These are phyloP conservation scores for Melanopsichium pennsylvanicum DNA, from an alignment of 1,284 basidiomycete genomes.

Conservation along the genomic window DNA sequence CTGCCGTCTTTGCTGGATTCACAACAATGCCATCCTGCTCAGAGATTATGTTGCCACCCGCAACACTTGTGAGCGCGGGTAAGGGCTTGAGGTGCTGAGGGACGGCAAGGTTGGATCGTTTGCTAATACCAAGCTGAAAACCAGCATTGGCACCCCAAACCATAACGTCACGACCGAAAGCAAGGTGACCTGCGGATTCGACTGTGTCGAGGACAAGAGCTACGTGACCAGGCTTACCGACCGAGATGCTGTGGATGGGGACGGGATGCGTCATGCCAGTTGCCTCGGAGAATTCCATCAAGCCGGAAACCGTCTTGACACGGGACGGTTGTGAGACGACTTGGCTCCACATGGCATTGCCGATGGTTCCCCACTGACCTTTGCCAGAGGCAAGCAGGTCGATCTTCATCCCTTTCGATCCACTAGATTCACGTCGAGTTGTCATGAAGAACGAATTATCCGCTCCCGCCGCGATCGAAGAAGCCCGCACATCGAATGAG, in stretches of 20 bases:
- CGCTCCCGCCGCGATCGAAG: conserved; percentile 53
- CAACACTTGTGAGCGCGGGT: conserved; percentile 59
- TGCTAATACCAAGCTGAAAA: conserved; percentile 75
- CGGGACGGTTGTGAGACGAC: conserved; percentile 77
- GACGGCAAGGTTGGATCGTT: conserved; percentile 76
- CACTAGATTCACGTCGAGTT: conserved; percentile 15
- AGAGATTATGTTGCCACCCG: conserved; percentile 19
- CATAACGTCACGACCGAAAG: conserved; percentile 70
- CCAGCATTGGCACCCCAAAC: conserved; percentile 68
- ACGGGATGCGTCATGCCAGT: conserved; percentile 71
- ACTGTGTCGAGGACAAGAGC: conserved; percentile 61
- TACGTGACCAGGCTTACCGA: conserved; percentile 74
- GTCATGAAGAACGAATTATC: conserved; percentile 61
- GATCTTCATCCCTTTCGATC: conserved; percentile 29
- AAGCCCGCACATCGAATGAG: conserved; percentile 44
- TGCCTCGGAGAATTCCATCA: conserved; percentile 69
- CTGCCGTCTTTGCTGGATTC: conserved; percentile 12
- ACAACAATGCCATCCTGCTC: conserved; percentile 30
- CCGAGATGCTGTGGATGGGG: conserved; percentile 74
- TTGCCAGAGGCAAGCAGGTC: conserved; percentile 84
- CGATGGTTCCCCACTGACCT: conserved; percentile 85
- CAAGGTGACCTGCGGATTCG: conserved; percentile 49
- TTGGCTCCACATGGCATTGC: conserved; percentile 80
- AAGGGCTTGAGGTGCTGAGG: conserved; percentile 72
- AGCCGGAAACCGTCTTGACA: conserved; percentile 82